Evolutionary conservation across 768 basidiomycete genomes (phyloP), one percentile per base, ranked within the genome.

Genomic region (Cyclocybe cylindracea): DNA sequence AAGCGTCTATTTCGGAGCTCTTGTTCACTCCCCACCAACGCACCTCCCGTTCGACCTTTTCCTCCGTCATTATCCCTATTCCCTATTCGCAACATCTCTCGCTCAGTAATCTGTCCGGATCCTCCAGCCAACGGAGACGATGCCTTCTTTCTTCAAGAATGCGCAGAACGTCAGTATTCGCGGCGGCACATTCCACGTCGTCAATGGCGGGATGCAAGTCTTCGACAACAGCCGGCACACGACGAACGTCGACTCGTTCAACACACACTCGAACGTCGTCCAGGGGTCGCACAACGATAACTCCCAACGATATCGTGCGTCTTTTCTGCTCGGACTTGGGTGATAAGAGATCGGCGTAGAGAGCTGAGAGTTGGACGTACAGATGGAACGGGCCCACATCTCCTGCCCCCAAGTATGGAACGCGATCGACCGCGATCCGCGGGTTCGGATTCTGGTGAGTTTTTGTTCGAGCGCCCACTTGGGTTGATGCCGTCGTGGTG

Each of bases 201-300:
- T 57, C 1, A 44, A 43, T 9, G 59, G 57, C 3, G 44, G 46
- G 9, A 40, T 44, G 29, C 49, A 5, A 13, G 40, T 53, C 11
- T 46, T 44, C 48, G 46, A 64, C 24, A 35, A 53, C 29, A 60
- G 57, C 48, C 51, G 39, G 8, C 57, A 53, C 24, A 47, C 39
- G 10, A 51, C 48, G 14, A 60, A 59, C 10, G 39, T 52, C 14
- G 55, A 57, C 32, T 57, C 61, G 4, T 57, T 50, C 50, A 61
- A 53, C 14, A 58, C 51, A 4, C 40, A 39, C 33, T 36, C 37
- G 5, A 41, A 8, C 13, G 44, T 46, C 4, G 48, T 29, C 6
- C 5, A 41, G 8, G 51, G 46, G 37, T 46, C 58, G 10, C 19
- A 44, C 24, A 51, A 38, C 33, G 31, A 45, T 33, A 29, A 37